Percentiles rank a stretch among this genome's conserved stretches.
Evolutionary conservation across 768 basidiomycete genomes (phyloP).

Genomic region (Psilocybe tampanensis): DNA sequence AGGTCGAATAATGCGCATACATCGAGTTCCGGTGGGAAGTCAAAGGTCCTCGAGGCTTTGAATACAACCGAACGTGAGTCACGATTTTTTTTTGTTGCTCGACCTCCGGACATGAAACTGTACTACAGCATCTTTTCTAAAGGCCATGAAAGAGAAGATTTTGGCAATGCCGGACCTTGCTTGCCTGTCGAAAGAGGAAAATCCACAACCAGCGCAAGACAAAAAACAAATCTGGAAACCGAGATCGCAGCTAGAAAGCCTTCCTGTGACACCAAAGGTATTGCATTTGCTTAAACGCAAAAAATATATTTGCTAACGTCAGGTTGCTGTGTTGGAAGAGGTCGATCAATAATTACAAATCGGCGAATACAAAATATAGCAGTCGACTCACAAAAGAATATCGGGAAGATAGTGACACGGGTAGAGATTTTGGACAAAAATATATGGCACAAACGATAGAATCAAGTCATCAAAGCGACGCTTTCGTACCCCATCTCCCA

Average conservation of each 20-base stretch:
- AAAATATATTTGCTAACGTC: neutral
- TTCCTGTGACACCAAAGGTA: neutral
- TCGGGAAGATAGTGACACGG: neutral
- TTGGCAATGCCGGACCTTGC: constrained; percentile 47
- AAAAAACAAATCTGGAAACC: neutral
- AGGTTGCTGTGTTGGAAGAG: neutral
- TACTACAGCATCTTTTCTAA: constrained; percentile 33
- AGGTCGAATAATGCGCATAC: constrained; percentile 21
- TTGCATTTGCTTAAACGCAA: neutral
- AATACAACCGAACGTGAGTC: constrained; percentile 47
- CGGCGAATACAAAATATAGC: constrained; percentile 1
- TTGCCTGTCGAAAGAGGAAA: constrained; percentile 24
- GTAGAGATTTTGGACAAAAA: neutral
- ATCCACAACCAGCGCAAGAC: neutral
- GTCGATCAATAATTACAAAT: neutral
- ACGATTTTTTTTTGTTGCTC: constrained; percentile 3
- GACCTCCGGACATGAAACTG: neutral
- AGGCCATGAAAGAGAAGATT: constrained; percentile 42
- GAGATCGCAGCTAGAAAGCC: neutral
- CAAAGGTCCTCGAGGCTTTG: constrained; percentile 41
- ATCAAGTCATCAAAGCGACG: neutral
- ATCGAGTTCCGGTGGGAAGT: constrained; percentile 27
- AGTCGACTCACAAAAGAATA: neutral
- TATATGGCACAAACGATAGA: neutral
- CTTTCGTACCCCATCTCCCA: neutral